Conservation (phyloP, 352 stramenopile species). For the Phytophthora foliorum region DNA sequence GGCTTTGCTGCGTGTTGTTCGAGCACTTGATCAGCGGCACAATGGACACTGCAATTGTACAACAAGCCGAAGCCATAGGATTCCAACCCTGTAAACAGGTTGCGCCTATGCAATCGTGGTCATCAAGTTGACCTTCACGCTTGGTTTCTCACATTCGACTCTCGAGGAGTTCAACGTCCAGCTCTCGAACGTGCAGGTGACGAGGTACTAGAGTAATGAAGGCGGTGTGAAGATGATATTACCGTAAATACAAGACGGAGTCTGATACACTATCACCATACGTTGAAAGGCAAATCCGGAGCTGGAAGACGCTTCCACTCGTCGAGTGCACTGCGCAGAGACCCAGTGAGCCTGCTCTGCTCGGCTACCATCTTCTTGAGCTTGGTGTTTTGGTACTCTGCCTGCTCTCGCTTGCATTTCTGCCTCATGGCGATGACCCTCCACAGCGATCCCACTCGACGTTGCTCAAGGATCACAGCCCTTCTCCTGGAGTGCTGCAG, state of each 20-base stretch:
- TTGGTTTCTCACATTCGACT: neutral
- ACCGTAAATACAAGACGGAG: neutral
- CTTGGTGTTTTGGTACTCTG: slow-evolving; percentile 22
- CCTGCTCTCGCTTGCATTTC: slow-evolving; percentile 23
- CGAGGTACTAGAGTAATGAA: too few species aligned
- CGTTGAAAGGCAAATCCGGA: slow-evolving; percentile 15
- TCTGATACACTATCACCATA: neutral
- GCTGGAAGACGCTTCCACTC: slow-evolving; percentile 16
- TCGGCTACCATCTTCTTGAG: slow-evolving; percentile 29
- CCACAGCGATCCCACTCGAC: slow-evolving; percentile 20
- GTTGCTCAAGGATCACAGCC: neutral
- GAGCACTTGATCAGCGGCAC: too few species aligned
- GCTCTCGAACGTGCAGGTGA: too few species aligned
- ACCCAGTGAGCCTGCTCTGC: slow-evolving; percentile 27
- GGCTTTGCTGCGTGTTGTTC: too few species aligned
- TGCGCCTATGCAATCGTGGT: slow-evolving; percentile 3
- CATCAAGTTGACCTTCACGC: slow-evolving; percentile 4
- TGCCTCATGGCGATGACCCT: slow-evolving; percentile 33
- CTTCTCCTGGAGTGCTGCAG: slow-evolving; percentile 17
- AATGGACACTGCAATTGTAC: too few species aligned
- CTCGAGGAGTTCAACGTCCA: too few species aligned
- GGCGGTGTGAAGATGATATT: neutral
- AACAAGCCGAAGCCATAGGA: too few species aligned
- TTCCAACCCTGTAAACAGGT: too few species aligned
- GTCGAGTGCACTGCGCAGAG: slow-evolving; percentile 16